Evolutionary conservation across 2,329 filamentous ascomycete genomes (phyloP), one percentile per base, ranked within the genome.

Genomic region (Penicillium sp.): DNA sequence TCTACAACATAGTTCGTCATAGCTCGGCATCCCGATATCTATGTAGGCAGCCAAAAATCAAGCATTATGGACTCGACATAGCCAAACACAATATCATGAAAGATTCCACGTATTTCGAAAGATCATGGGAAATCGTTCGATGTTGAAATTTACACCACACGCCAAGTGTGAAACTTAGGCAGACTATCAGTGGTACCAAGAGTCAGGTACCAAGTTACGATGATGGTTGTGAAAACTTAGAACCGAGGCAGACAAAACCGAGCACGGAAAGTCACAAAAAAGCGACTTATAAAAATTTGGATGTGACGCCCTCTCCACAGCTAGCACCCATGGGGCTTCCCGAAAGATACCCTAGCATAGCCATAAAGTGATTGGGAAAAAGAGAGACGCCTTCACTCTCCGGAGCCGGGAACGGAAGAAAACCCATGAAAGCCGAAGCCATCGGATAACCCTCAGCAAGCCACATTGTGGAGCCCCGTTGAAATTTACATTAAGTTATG

Each of bases 341-440:
- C 57, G 62, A 68, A 66, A 66, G 66, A 70, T 67, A 67, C 71
- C 71, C 71, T 74, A 76, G 72, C 74, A 61, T 61, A 74, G 74
- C 74, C 72, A 76, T 75, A 74, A 50, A 64, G 62, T 64, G 68
- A 68, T 67, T 64, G 70, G 73, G 70, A 76, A 75, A 77, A 77
- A 76, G 74, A 69, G 72, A 67, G 66, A 70, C 73, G 72, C 65
- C 54, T 52, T 65, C 60, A 50, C 59, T 78, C 75, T 78, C 61
- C 73, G 70, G 72, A 74, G 76, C 75, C 67, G 76, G 76, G 76
- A 78, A 78, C 76, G 76, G 76, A 78, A 70, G 75, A 69, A 76
- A 75, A 76, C 71, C 73, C 75, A 77, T 68, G 53, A 64, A 63
- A 65, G 69, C 68, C 61, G 69, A 72, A 66, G 67, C 70, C 66